Evolutionary conservation across 2,329 filamentous ascomycete species (phyloP), one percentile per base, ranked within the genome.

Genomic region (Neofusicoccum ribis): DNA sequence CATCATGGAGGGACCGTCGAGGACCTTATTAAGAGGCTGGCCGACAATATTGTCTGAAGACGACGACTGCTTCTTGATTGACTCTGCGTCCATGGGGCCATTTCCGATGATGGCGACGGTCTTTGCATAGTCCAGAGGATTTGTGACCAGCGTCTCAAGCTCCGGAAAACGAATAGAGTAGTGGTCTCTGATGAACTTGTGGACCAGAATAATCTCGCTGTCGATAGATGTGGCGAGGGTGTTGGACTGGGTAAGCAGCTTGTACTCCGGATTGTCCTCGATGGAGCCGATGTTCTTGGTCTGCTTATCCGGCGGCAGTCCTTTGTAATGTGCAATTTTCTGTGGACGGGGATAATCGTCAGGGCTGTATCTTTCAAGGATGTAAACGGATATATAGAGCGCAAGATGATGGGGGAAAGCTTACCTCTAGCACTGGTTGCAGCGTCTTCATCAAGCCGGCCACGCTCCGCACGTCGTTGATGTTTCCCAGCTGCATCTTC

Each of bases 161-260:
- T 97, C 94, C 0, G 95, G 94, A 73, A 98, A 99, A 67, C 94
- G 88, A 17, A 91, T 85, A 9, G 93, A 97, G 80, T 99, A 99
- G 79, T 97, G 92, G 73, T 99, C 95, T 73, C 94, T 88, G 66
- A 97, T 92, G 77, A 92, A 96, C 80, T 99, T 99, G 83, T 99
- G 95, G 23, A 98, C 91, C 7, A 95, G 86, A 39, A 91, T 91
- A 51, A 98, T 91, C 77, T 98, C 94, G 74, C 91, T 92, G 70
- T 97, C 93, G 70, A 98, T 97, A 68, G 91, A 90, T 5, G 94
- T 96, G 0, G 95, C 96, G 7, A 96, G 85, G 27, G 89, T 91
- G 75, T 97, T 97, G 15, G 93, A 93, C 75, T 95, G 89, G 39
- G 92, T 96, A 65, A 97, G 81, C 41, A 97, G 87, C 77, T 92